phyloP scores from a whole-genome alignment of 2,329 filamentous ascomycete species.

The Eurotiales sp. region DNA sequence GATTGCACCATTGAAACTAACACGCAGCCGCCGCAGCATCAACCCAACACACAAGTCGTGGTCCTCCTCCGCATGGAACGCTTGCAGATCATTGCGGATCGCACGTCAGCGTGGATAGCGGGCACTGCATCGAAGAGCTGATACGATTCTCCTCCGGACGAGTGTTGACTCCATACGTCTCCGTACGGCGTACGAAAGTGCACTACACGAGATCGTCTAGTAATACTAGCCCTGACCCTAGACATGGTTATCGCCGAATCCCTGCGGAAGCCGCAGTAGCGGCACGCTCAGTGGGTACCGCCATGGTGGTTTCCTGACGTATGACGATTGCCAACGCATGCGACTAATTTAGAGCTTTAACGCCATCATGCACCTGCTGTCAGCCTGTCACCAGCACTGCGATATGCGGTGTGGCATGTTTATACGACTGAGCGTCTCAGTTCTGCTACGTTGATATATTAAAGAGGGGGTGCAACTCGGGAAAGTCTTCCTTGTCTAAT shows the following conservation, averaged over 20 bases:
- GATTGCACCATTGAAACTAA: too few relatives aligned
- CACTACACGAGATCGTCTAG: too few relatives aligned
- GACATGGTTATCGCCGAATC: not conserved
- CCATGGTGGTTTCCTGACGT: constrained; percentile 5
- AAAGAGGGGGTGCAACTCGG: not conserved
- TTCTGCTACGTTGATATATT: not conserved
- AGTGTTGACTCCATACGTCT: too few relatives aligned
- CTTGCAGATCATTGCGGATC: constrained; percentile 4
- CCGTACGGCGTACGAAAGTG: too few relatives aligned
- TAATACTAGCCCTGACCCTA: not conserved
- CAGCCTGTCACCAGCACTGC: not conserved
- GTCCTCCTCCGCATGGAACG: not conserved
- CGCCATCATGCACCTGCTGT: constrained; percentile 1
- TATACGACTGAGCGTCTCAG: not conserved
- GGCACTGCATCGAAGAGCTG: too few relatives aligned
- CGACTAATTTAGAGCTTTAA: not conserved
- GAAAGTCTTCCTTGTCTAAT: not conserved
- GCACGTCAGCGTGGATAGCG: constrained; percentile 3
- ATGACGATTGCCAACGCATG: constrained; percentile 5
- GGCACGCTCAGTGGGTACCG: constrained; percentile 2
- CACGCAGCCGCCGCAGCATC: too few relatives aligned
- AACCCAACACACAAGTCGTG: too few relatives aligned
- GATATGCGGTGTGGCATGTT: not conserved
- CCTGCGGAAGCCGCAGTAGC: constrained; percentile 7
- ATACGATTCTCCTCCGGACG: too few relatives aligned